These are phyloP conservation scores for Aspergillus carlsbadensis DNA, from an alignment of 495 filamentous ascomycete genomes.

Conservation along the genomic window DNA sequence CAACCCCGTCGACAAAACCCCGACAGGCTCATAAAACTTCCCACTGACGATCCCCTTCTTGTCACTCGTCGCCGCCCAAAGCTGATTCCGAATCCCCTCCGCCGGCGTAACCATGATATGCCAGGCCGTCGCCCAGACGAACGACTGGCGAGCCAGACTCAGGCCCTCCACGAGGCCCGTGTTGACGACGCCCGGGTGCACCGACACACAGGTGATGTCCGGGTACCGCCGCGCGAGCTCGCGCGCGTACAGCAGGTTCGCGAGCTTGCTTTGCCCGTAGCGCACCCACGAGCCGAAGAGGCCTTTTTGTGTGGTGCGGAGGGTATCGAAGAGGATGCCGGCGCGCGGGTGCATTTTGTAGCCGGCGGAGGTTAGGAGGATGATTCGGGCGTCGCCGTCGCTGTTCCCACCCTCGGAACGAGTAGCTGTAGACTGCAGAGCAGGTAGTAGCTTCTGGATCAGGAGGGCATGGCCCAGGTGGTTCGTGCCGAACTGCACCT, in stretches of 20 bases:
- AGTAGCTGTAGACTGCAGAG: constrained; percentile 26
- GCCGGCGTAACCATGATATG: too few relatives aligned
- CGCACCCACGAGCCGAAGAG: constrained; percentile 34
- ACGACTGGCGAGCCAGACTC: too few relatives aligned
- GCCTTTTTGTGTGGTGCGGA: constrained; percentile 12
- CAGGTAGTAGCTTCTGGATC: constrained; percentile 56
- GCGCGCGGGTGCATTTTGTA: neutral
- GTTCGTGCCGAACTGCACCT: constrained; percentile 69
- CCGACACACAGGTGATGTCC: constrained; percentile 31
- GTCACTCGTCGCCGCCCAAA: too few relatives aligned
- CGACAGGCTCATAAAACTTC: too few relatives aligned
- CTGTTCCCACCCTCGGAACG: too few relatives aligned
- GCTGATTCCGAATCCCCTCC: too few relatives aligned
- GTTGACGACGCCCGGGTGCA: constrained; percentile 45
- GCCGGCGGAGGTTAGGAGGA: constrained; percentile 41
- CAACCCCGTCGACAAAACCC: too few relatives aligned
- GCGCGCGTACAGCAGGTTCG: constrained; percentile 61
- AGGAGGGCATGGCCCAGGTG: constrained; percentile 66
- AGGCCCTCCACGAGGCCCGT: neutral
- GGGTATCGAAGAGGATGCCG: constrained; percentile 12
- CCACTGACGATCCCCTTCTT: too few relatives aligned
- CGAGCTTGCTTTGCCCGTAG: constrained; percentile 67
- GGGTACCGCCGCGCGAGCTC: constrained; percentile 55
- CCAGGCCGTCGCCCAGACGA: too few relatives aligned
- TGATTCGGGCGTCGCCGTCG: neutral